These are phyloP conservation scores for Spinacia oleracea DNA, from an alignment of 179 eudicot genomes.

Conservation along the genomic window DNA sequence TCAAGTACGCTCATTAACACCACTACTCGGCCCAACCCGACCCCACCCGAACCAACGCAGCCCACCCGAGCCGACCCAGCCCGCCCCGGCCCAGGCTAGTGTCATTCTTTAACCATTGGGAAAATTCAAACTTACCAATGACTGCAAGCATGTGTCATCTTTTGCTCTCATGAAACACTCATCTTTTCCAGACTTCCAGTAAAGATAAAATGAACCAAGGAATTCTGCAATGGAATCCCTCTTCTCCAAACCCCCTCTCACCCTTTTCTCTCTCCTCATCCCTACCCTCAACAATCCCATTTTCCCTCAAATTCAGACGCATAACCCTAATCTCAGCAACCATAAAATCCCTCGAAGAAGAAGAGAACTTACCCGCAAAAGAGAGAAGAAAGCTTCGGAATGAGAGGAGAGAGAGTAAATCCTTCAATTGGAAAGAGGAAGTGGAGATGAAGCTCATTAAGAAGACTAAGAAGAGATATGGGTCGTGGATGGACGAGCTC, in stretches of 20 bases:
- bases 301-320: constrained; percentile 23
- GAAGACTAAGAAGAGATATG: constrained; percentile 71
- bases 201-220: constrained; percentile 38
- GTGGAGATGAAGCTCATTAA: constrained; percentile 68
- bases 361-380: constrained; percentile 40
- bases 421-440: constrained; percentile 73
- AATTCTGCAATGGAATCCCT: constrained; percentile 32
- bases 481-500: constrained; percentile 79
- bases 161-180: not conserved
- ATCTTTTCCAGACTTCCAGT: not conserved
- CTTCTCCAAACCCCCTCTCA: not conserved
- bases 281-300: not conserved
- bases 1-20: too few relatives aligned
- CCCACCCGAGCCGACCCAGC: too few relatives aligned
- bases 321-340: constrained; percentile 24
- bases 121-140: too few relatives aligned
- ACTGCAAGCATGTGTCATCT: too few relatives aligned
- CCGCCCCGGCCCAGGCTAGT: too few relatives aligned
- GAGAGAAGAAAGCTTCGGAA: constrained; percentile 78
- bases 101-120: too few relatives aligned
- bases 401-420: constrained; percentile 71
- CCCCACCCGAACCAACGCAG: too few relatives aligned
- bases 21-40: too few relatives aligned
- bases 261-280: not conserved
- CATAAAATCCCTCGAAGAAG: constrained; percentile 9